Evolutionary conservation across 1,139 yeast species (phyloP), one percentile per base, ranked within the genome.

Genomic region (Geotrichum cucujoidarum): DNA sequence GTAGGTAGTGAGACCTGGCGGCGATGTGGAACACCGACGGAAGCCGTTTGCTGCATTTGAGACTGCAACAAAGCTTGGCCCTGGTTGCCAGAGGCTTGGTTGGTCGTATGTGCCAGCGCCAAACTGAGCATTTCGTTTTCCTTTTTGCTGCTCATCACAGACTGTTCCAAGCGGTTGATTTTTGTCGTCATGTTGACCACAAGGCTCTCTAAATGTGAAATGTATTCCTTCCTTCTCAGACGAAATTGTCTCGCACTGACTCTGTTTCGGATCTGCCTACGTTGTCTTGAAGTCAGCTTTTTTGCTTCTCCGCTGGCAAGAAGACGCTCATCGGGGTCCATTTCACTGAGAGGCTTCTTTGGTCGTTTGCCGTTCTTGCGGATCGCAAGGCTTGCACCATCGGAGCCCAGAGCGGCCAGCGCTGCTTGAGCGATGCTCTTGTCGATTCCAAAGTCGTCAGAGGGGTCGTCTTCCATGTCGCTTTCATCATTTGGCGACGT

Each of bases 171-270:
- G 4, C 40, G 40, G 34, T 49, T 43, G 30, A 61, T 53, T 44
- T 60, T 60, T 7, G 52, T 42, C 18, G 60, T 53, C 55, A 57
- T 53, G 30, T 57, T 58, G 24, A 55, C 53, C 13, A 62, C 60
- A n/a, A 60, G 55, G 25, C 53, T 51, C 47, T 63, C 67, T 14
- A 63, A 55, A 37, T 62, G 64, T 16, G 60, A 49, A 47, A 63
- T 62, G 49, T 62, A 63, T 52, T 61, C 66, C 53, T 63, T 63
- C 34, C 67, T 52, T 7, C 67, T 56, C 43, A 62, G 57, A 4
- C 67, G 57, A 51, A 63, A 63, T 45, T 63, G 67, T 7, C 67
- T 55, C 2, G 67, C 67, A 5, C 64, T 59, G 14, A 63, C 66
- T 38, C 63, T 55, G 52, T 63, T 63, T 25, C 67, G 54, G 21